These are phyloP conservation scores for Astraeus odoratus DNA, from an alignment of 768 basidiomycete species.

Conservation along the genomic window DNA sequence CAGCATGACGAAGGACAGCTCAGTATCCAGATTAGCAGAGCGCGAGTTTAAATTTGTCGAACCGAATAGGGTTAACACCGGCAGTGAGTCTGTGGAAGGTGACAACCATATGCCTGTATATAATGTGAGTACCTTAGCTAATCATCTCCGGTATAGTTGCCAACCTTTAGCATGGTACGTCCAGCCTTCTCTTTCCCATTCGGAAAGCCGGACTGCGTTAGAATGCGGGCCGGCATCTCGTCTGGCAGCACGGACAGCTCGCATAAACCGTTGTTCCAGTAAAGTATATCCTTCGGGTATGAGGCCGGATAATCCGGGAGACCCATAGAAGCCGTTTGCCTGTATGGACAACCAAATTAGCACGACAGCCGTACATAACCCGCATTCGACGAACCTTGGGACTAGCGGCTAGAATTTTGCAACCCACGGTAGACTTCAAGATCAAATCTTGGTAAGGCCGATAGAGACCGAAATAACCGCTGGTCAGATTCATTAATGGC, in stretches of 20 bases:
- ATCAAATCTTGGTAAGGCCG: conserved; percentile 69
- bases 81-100: conserved; percentile 42
- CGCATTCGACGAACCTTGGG: conserved; percentile 54
- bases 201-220: conserved; percentile 61
- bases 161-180: conserved; percentile 98
- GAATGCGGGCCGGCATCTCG: conserved; percentile 18
- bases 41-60: conserved; percentile 94
- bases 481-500: conserved; percentile 76
- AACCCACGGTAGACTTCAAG: conserved; percentile 50
- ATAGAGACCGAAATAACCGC: conserved; percentile 91
- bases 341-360: conserved; percentile 24
- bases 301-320: conserved; percentile 81
- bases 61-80: conserved; percentile 78
- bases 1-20: conserved; percentile 81
- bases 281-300: conserved; percentile 95
- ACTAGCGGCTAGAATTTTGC: conserved; percentile 75
- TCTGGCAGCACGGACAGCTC: conserved; percentile 45
- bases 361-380: background rate
- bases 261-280: conserved; percentile 80
- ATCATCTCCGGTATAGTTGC: conserved; percentile 1
- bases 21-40: conserved; percentile 85
- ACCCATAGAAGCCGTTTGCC: conserved; percentile 96
- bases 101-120: conserved; percentile 81
- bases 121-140: background rate
- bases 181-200: conserved; percentile 90